A percentile compares a stretch with the other conserved stretches of the same genome.
Evolutionary conservation across 108 stramenopile genomes (phyloP).

Genomic region (Nannochloropsis gaditana): DNA sequence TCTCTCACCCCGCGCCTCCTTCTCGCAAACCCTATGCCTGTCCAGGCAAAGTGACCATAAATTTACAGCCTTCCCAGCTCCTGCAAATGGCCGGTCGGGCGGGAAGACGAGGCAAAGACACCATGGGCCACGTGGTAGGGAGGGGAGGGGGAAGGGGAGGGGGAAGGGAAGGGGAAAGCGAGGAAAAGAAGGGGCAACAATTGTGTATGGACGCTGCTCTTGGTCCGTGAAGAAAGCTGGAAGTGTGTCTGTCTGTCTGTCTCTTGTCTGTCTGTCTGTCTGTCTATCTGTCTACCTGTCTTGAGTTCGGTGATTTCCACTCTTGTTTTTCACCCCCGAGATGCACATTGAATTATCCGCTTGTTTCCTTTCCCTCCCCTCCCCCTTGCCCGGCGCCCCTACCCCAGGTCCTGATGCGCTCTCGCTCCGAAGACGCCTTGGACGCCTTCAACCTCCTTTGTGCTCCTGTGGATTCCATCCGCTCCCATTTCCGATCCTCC

Average conservation of each 20-base stretch:
- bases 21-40: too few species aligned
- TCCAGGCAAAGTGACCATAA: slow-evolving; percentile 28
- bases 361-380: background rate
- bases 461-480: slow-evolving; percentile 34
- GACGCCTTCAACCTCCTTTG: slow-evolving; percentile 46
- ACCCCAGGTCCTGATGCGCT: slow-evolving; percentile 41
- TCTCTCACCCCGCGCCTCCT: too few species aligned
- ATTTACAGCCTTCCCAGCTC: slow-evolving; percentile 35
- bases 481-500: slow-evolving; percentile 24
- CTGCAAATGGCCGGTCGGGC: slow-evolving; percentile 50
- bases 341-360: background rate
- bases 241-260: too few species aligned
- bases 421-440: slow-evolving; percentile 35
- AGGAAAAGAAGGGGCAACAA: background rate
- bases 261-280: too few species aligned
- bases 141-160: background rate
- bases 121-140: slow-evolving; percentile 27
- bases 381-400: background rate
- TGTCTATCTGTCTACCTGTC: too few species aligned
- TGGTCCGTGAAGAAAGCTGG: too few species aligned
- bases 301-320: too few species aligned
- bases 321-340: background rate
- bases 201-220: too few species aligned
- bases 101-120: slow-evolving; percentile 37
- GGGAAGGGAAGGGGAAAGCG: background rate